These are phyloP conservation scores for Penicillium hordei DNA, from an alignment of 2,329 filamentous ascomycete species.

Conservation along the genomic window DNA sequence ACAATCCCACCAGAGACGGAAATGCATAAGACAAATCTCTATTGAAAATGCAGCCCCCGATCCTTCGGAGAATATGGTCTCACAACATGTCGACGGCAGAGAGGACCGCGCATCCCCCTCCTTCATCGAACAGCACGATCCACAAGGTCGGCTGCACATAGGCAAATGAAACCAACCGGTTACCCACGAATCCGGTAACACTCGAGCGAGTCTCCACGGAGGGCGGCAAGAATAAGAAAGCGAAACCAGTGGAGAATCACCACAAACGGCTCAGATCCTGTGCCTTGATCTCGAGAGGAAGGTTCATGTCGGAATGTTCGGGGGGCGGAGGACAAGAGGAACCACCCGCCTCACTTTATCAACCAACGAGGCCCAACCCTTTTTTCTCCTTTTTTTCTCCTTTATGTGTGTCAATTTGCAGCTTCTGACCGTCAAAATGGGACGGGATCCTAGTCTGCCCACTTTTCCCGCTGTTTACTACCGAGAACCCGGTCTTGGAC, in stretches of 20 bases:
- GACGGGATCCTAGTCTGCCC: background rate
- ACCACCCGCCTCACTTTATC: slow-evolving; percentile 38
- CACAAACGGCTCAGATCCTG: background rate
- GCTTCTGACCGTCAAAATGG: slow-evolving; percentile 2
- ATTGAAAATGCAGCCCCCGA: slow-evolving; percentile 6
- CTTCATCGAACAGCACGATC: slow-evolving; percentile 7
- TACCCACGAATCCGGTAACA: slow-evolving; percentile 3
- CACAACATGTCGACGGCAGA: slow-evolving; percentile 7
- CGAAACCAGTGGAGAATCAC: background rate
- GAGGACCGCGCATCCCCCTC: slow-evolving; percentile 5
- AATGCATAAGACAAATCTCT: slow-evolving; percentile 17
- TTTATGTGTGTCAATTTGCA: background rate
- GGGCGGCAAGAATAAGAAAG: background rate
- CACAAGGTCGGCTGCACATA: background rate
- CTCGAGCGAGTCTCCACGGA: slow-evolving; percentile 4
- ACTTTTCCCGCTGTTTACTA: background rate
- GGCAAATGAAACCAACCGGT: slow-evolving; percentile 9
- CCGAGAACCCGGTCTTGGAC: slow-evolving; percentile 5
- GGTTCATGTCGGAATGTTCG: slow-evolving; percentile 22
- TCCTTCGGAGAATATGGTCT: slow-evolving; percentile 18
- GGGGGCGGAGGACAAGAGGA: slow-evolving; percentile 10
- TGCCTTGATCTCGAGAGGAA: background rate
- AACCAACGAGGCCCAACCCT: slow-evolving; percentile 32
- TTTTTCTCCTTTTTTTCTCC: slow-evolving; percentile 25
- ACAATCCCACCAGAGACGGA: background rate